A percentile compares a stretch with the other conserved stretches of the same genome.
phyloP scores from a whole-genome alignment of 2,329 filamentous ascomycete genomes.

The Bisporella sp. region DNA sequence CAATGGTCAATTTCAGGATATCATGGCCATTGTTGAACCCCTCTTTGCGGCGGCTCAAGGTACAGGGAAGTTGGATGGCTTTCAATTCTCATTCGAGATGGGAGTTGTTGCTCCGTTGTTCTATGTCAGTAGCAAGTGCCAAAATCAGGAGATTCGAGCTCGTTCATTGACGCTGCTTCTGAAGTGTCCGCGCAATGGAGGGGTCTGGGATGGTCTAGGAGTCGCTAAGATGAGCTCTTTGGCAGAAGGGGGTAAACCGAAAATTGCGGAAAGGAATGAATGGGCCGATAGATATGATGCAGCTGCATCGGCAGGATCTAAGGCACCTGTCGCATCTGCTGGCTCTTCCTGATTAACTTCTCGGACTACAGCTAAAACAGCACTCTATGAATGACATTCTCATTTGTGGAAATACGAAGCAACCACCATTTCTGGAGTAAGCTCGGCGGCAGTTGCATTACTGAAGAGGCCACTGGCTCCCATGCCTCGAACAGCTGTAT shows the following conservation, averaged over 20 bases:
- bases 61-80: not conserved
- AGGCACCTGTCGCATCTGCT: too few relatives aligned
- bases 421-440: too few relatives aligned
- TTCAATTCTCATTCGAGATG: not conserved
- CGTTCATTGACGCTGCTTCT: not conserved
- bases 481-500: too few relatives aligned
- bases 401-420: too few relatives aligned
- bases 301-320: not conserved
- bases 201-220: not conserved
- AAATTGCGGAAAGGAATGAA: not conserved
- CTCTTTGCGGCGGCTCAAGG: not conserved
- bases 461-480: too few relatives aligned
- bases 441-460: too few relatives aligned
- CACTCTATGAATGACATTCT: too few relatives aligned
- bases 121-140: not conserved
- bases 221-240: not conserved
- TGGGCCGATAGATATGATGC: not conserved
- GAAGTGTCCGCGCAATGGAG: not conserved
- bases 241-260: not conserved
- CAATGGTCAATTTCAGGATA: not conserved
- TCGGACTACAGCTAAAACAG: too few relatives aligned
- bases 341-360: too few relatives aligned
- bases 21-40: not conserved
- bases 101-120: not conserved
- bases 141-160: not conserved